phyloP scores from a whole-genome alignment of 495 filamentous ascomycete genomes.

The Cryomyces minteri region DNA sequence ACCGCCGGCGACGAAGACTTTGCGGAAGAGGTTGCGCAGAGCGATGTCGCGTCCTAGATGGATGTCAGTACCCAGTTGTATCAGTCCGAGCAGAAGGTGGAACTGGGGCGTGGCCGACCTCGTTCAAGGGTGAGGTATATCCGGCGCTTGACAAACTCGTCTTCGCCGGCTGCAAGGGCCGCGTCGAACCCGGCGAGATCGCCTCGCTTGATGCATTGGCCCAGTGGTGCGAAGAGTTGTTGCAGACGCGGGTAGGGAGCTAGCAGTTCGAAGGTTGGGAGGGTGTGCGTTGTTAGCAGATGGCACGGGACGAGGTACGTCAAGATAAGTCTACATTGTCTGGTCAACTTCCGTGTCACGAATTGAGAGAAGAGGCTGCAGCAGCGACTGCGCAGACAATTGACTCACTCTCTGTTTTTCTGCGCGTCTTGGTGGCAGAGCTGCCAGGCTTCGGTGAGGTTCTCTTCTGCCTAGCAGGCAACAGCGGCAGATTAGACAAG shows the following conservation, averaged over 20 bases:
- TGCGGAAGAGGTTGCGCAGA: constrained; percentile 73
- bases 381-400: neutral
- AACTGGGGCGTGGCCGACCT: too few relatives aligned
- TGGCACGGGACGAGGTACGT: constrained; percentile 88
- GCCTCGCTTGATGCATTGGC: constrained; percentile 56
- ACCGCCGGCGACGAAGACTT: constrained; percentile 68
- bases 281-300: constrained; percentile 66
- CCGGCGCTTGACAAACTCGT: constrained; percentile 81
- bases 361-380: neutral
- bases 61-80: too few relatives aligned
- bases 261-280: constrained; percentile 56
- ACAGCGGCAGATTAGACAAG: neutral
- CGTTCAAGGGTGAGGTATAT: constrained; percentile 91
- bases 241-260: constrained; percentile 59
- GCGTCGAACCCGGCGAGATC: constrained; percentile 72
- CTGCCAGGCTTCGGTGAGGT: constrained; percentile 58
- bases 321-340: constrained; percentile 54
- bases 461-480: constrained; percentile 47
- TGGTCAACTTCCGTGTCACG: neutral
- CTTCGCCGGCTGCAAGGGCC: constrained; percentile 61
- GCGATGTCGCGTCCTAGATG: constrained; percentile 83
- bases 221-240: constrained; percentile 58
- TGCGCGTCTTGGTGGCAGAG: constrained; percentile 51
- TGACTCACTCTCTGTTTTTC: constrained; percentile 60
- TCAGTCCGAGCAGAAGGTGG: too few relatives aligned